Evolutionary conservation across 1,139 yeast species (phyloP), one percentile per base, ranked within the genome.

Genomic region (Saccharomyces hybrid): DNA sequence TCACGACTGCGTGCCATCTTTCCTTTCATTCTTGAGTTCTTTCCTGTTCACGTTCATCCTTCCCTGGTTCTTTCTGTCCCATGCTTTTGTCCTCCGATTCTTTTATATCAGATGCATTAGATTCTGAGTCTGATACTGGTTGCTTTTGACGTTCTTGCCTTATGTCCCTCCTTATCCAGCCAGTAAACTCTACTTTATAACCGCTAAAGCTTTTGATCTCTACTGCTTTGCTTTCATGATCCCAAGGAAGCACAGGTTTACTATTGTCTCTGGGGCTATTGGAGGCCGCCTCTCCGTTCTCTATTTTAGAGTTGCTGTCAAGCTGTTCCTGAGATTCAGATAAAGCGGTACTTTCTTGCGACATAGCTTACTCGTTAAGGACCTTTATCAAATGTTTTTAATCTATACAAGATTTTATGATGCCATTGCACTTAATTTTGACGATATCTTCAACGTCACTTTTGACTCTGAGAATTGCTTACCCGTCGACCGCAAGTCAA

Each of bases 121-220:
- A 19, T 19, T 19, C 23, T 19, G 23, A 19, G 4, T 19, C 23
- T 19, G 23, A 19, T 19, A 19, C 23, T 19, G 23, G 23, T 19
- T 19, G 23, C 23, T 19, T 19, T 31, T 38, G 48, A 19, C 56
- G 54, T 47, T 47, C 47, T 13, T 41, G 53, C 46, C 47, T 27
- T 16, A 60, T 38, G 42, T 64, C 67, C 23, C 58, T 53, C 46
- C 68, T 55, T 23, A 62, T 52, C 66, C 67, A 65, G 7, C 68
- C 68, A 46, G 54, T 58, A 19, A 65, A 55, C 6, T 60, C 55
- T 19, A 65, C 47, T 25, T 58, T 57, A 54, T 65, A 63, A 19
- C 67, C 66, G 6, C 64, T 62, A 31, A 65, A 65, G 42, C 64
- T 58, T 50, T 58, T 61, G 38, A 65, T 55, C 3, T 53, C 52